A percentile compares a stretch with the other conserved stretches of the same genome.
Conservation (phyloP, 441 rosid species). For the Syzygium syzygioides region DNA sequence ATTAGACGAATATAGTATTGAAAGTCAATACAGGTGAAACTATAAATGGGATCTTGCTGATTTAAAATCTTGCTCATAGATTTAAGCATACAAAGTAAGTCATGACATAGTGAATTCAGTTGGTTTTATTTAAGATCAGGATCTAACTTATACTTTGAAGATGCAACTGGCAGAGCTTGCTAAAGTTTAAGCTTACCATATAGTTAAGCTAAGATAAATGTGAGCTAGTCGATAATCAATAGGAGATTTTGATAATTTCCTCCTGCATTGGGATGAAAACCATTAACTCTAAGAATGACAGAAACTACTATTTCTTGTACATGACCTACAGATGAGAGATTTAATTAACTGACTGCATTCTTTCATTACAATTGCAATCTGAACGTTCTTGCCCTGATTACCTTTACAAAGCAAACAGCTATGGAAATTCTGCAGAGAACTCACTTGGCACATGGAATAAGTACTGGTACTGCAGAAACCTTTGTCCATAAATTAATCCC, state of each 20-base stretch:
- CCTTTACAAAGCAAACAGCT: not conserved
- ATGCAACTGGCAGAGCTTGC: not conserved
- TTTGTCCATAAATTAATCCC: not conserved
- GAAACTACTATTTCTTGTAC: not conserved
- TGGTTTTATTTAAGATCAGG: not conserved
- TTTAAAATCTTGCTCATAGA: not conserved
- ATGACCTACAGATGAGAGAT: not conserved
- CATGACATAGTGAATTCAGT: not conserved
- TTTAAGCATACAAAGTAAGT: not conserved
- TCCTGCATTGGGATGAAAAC: not conserved
- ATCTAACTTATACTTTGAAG: not conserved
- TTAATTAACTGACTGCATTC: not conserved
- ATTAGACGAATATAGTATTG: not conserved
- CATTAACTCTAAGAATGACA: not conserved
- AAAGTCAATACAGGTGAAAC: not conserved
- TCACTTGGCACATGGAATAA: not conserved
- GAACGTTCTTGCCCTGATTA: not conserved
- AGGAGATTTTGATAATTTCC: not conserved
- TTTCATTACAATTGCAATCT: not conserved
- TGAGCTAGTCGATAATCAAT: not conserved
- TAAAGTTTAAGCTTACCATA: not conserved
- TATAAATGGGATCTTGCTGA: not conserved
- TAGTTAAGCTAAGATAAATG: not conserved
- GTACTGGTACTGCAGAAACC: not conserved
- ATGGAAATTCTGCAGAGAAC: not conserved